Conservation (phyloP, 495 filamentous ascomycete genomes). For the Penicillium fimorum region DNA sequence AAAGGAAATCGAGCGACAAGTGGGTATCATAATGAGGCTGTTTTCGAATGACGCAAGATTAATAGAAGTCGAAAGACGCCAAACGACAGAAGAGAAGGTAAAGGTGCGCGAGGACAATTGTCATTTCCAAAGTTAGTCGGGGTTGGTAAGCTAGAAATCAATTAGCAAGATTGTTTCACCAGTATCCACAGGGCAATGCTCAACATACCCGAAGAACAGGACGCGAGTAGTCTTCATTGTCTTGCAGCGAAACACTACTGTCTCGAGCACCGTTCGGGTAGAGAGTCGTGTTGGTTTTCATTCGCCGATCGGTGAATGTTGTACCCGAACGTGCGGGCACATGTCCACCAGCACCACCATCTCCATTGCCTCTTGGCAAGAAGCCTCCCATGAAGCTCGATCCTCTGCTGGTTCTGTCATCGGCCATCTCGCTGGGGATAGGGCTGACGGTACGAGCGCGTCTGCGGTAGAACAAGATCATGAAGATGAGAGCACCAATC, state of each 20-base stretch:
- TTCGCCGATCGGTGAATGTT: conserved; percentile 46
- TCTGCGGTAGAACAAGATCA: conserved; percentile 45
- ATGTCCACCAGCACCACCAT: conserved; percentile 36
- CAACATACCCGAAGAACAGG: conserved; percentile 54
- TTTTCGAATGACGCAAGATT: conserved; percentile 37
- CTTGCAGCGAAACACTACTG: conserved; percentile 52
- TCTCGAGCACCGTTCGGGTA: conserved; percentile 48
- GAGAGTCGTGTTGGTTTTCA: conserved; percentile 44
- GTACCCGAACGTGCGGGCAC: conserved; percentile 16
- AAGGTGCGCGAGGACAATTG: conserved; percentile 8
- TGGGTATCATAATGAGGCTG: conserved; percentile 49
- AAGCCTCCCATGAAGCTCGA: conserved; percentile 44
- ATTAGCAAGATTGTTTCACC: conserved; percentile 22
- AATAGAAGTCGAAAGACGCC: conserved; percentile 26
- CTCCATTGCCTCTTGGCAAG: conserved; percentile 41
- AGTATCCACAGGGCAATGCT: background rate
- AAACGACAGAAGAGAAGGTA: conserved; percentile 12
- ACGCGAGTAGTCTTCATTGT: conserved; percentile 58
- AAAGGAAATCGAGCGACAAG: conserved; percentile 36
- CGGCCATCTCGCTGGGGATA: conserved; percentile 37
- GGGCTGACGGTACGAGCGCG: conserved; percentile 35
- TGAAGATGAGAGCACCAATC: conserved; percentile 37
- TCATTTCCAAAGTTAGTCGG: conserved; percentile 36
- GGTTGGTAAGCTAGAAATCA: conserved; percentile 50
- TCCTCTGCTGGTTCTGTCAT: conserved; percentile 45